These are phyloP conservation scores for Elsinoe arachidis DNA, from an alignment of 2,329 filamentous ascomycete species.

Conservation along the genomic window DNA sequence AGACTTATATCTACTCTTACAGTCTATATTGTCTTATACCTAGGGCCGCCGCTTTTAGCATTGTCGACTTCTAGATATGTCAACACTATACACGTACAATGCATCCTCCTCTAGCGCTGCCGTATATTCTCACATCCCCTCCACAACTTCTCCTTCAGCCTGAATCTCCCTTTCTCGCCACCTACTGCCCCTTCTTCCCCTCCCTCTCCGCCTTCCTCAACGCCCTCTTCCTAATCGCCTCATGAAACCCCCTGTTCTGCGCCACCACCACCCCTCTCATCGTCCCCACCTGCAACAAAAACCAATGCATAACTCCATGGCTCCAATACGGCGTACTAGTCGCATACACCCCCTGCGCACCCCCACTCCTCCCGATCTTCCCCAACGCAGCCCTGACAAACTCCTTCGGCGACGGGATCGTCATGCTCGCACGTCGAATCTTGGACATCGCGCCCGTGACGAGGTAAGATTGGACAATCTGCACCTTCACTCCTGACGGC, in stretches of 20 bases:
- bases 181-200: constrained; percentile 52
- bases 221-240: constrained; percentile 72
- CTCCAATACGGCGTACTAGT: constrained; percentile 92
- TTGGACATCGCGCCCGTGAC: constrained; percentile 97
- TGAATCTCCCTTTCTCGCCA: too few species aligned
- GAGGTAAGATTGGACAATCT: constrained; percentile 84
- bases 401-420: constrained; percentile 70
- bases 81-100: neutral
- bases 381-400: constrained; percentile 73
- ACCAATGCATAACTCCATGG: constrained; percentile 81
- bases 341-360: constrained; percentile 68
- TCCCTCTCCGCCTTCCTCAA: constrained; percentile 77
- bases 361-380: constrained; percentile 71
- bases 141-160: too few species aligned
- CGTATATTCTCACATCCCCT: neutral
- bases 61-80: neutral
- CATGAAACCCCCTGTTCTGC: constrained; percentile 64
- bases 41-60: too few species aligned
- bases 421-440: constrained; percentile 65
- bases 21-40: too few species aligned
- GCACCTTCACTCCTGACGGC: constrained; percentile 73
- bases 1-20: too few species aligned
- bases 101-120: neutral
- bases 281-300: constrained; percentile 53
- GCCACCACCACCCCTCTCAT: constrained; percentile 49